Conservation (phyloP, 78 protist species). For the Emiliania huxleyi region DNA sequence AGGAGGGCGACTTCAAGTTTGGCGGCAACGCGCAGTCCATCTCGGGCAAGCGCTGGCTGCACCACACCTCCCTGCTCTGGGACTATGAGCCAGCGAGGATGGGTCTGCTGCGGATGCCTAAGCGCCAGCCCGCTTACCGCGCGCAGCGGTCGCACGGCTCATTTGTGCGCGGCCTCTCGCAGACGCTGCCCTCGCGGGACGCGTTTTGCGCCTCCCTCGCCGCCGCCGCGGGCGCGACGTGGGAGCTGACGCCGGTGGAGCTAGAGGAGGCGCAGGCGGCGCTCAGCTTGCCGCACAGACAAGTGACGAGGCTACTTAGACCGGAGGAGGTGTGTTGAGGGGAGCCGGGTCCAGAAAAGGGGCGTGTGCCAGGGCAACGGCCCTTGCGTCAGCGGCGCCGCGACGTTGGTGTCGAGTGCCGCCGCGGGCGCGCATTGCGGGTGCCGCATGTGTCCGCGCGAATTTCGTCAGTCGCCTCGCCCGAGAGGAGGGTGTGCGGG, state of each 20-base stretch:
- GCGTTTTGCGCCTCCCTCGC: not conserved
- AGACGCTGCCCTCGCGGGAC: not conserved
- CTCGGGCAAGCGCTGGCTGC: constrained; percentile 21
- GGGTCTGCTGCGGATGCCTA: not conserved
- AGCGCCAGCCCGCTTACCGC: constrained; percentile 8
- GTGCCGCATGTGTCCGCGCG: too few species aligned
- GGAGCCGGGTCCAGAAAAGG: too few species aligned
- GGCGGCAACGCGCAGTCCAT: constrained; percentile 39
- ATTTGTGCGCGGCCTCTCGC: not conserved
- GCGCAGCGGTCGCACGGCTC: not conserved
- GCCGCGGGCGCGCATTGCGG: too few species aligned
- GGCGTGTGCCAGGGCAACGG: too few species aligned
- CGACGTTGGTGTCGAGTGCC: too few species aligned
- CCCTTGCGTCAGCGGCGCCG: too few species aligned
- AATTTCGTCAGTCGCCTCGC: too few species aligned
- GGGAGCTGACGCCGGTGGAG: not conserved
- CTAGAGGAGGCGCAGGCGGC: not conserved
- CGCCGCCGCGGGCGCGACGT: not conserved
- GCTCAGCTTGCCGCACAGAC: not conserved
- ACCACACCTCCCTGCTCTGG: constrained; percentile 33
- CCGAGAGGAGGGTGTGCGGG: too few species aligned
- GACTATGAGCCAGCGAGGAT: not conserved
- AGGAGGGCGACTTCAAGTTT: not conserved
- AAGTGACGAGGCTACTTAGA: not conserved
- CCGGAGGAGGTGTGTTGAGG: not conserved